Evolutionary conservation across 129 eudicot genomes (phyloP).

Genomic region (Flaveria robusta): DNA sequence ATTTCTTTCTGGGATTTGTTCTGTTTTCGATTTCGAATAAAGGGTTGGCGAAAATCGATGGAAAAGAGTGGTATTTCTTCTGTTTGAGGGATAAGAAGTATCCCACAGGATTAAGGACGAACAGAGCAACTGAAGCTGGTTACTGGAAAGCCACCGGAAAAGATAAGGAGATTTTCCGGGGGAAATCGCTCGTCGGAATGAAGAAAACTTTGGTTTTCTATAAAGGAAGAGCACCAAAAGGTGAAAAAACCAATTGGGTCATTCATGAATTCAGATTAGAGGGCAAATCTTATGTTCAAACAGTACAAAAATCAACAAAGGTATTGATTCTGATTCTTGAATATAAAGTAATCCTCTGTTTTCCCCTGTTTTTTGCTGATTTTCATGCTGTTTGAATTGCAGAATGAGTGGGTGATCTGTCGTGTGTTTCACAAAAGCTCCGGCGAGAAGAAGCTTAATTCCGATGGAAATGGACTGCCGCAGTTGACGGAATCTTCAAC

Average conservation of each 20-base stretch:
- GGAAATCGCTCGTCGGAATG: slow-evolving; percentile 84
- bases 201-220: slow-evolving; percentile 94
- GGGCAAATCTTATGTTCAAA: slow-evolving; percentile 66
- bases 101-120: slow-evolving; percentile 89
- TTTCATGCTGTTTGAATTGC: slow-evolving; percentile 17
- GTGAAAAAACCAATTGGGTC: slow-evolving; percentile 90
- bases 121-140: slow-evolving; percentile 89
- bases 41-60: slow-evolving; percentile 95
- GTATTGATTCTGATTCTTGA: slow-evolving; percentile 34
- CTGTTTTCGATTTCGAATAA: slow-evolving; percentile 20
- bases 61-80: slow-evolving; percentile 97
- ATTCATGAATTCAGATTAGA: slow-evolving; percentile 89
- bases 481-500: slow-evolving; percentile 61
- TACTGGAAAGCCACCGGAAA: slow-evolving; percentile 99
- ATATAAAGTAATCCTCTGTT: slow-evolving; percentile 30
- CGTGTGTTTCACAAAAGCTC: slow-evolving; percentile 77
- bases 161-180: slow-evolving; percentile 84
- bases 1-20: slow-evolving; percentile 9
- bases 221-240: slow-evolving; percentile 95
- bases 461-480: slow-evolving; percentile 50
- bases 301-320: slow-evolving; percentile 53
- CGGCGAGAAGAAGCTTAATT: slow-evolving; percentile 59
- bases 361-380: slow-evolving; percentile 38
- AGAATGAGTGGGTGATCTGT: slow-evolving; percentile 99
- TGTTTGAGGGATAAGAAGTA: slow-evolving; percentile 91